Evolutionary conservation across 441 rosid species (phyloP).

Genomic region (Hypseocharis bilobata): DNA sequence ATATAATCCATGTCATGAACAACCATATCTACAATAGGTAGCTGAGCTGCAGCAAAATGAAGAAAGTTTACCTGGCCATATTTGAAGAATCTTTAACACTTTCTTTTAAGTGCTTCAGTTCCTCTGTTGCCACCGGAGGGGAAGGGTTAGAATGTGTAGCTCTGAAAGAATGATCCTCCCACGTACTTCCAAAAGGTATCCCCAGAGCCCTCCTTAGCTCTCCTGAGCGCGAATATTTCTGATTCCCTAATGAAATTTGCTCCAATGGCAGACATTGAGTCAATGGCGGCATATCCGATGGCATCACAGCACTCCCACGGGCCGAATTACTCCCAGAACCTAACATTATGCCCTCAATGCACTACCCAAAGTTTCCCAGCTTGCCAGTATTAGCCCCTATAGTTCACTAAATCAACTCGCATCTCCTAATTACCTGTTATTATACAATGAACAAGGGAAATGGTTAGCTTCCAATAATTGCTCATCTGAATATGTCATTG

Average conservation of each 20-base stretch:
- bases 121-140: conserved; percentile 36
- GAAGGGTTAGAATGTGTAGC: conserved; percentile 37
- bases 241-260: conserved; percentile 41
- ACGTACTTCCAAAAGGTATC: conserved; percentile 29
- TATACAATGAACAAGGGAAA: neutral
- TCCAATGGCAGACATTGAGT: conserved; percentile 36
- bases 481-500: neutral
- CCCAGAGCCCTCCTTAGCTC: conserved; percentile 45
- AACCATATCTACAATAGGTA: neutral
- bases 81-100: conserved; percentile 27
- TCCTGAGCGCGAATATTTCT: conserved; percentile 27
- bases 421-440: conserved; percentile 19
- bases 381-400: conserved; percentile 44
- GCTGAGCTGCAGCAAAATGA: neutral
- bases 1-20: neutral
- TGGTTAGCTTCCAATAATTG: neutral
- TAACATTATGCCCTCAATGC: conserved; percentile 30
- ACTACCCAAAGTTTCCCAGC: conserved; percentile 44
- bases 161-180: conserved; percentile 39
- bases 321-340: conserved; percentile 31
- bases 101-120: conserved; percentile 39
- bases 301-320: conserved; percentile 27
- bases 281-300: conserved; percentile 25
- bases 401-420: conserved; percentile 31
- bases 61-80: conserved; percentile 41